Conservation (phyloP, 805 yeast genomes). For the Ogataea siamensis region DNA sequence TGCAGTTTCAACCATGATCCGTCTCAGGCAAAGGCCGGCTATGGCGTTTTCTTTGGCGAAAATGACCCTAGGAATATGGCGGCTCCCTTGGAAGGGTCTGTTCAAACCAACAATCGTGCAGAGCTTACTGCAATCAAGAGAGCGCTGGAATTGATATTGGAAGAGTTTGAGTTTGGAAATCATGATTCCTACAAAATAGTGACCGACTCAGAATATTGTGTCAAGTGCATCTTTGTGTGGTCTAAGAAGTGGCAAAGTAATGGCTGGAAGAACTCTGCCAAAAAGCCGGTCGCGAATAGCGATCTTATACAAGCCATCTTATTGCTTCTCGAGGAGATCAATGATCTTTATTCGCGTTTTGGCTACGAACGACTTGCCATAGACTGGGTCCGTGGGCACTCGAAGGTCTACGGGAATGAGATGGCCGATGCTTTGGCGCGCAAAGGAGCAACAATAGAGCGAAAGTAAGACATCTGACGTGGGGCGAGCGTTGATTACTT, state of each 20-base stretch:
- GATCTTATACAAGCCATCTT: not conserved
- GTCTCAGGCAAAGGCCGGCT: not conserved
- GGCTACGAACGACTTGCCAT: not conserved
- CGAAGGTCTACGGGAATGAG: not conserved
- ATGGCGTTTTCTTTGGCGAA: not conserved
- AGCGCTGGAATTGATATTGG: not conserved
- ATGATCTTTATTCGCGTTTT: not conserved
- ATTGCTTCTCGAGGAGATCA: not conserved
- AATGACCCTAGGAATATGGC: not conserved
- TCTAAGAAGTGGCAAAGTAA: conserved; percentile 1
- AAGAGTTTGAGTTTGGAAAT: not conserved
- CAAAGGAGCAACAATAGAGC: not conserved
- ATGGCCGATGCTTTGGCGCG: not conserved
- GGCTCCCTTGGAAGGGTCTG: not conserved
- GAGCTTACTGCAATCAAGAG: not conserved
- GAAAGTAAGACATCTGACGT: too few relatives aligned
- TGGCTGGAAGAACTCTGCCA: conserved; percentile 1
- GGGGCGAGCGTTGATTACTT: too few relatives aligned
- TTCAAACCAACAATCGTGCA: conserved; percentile 1
- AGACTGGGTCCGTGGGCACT: not conserved
- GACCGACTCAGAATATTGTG: conserved; percentile 1
- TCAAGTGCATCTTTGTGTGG: conserved; percentile 1
- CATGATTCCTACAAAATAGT: not conserved
- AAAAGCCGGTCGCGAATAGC: conserved; percentile 1
- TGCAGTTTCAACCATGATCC: not conserved